Evolutionary conservation across 495 filamentous ascomycete species (phyloP), one percentile per base, ranked within the genome.

Genomic region (Choiromyces venosus): DNA sequence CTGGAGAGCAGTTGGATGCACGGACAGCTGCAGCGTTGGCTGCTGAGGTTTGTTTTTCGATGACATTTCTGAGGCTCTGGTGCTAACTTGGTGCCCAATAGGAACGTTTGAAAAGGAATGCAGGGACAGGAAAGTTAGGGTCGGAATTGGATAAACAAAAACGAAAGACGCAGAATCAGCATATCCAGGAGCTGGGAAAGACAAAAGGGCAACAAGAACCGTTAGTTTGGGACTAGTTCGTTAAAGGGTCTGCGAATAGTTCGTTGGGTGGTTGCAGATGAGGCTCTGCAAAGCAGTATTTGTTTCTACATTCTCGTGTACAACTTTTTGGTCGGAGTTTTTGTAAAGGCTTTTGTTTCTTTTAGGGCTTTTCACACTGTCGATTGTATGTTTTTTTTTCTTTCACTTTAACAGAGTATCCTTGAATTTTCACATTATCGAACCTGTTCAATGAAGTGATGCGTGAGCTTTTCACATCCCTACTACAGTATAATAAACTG

Each of bases 101-200:
- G 75, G 68, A 77, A 77, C 75, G 75, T 35, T 44, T 68, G 42
- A 77, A 77, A 29, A 76, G 67, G 36, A 33, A 61, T 29, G 69
- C 66, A 44, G 76, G 70, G 64, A 72, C 56, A 25, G 75, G 75
- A 37, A 77, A 77, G 56, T 66, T 77, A 33, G 66, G 66, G 38
- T 38, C 66, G 33, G 74, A 77, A 46, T 46, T 77, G 35, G 74
- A 77, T 44, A 74, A 73, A 19, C 69, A 73, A 37, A 77, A 70
- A 29, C 38, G 75, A 42, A 77, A 77, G 29, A 77, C 75, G 42
- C 75, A 77, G 38, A 77, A 77, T 21, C 75, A 73, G 25, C 75
- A 67, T 52, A 77, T 77, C 66, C 75, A 77, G 35, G 75, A 77
- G 35, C 64, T 77, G 29, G 75, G 74, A 72, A 77, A 77, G 33